Conservation (phyloP, 805 yeast species). For the Debaryomyces hansenii region DNA sequence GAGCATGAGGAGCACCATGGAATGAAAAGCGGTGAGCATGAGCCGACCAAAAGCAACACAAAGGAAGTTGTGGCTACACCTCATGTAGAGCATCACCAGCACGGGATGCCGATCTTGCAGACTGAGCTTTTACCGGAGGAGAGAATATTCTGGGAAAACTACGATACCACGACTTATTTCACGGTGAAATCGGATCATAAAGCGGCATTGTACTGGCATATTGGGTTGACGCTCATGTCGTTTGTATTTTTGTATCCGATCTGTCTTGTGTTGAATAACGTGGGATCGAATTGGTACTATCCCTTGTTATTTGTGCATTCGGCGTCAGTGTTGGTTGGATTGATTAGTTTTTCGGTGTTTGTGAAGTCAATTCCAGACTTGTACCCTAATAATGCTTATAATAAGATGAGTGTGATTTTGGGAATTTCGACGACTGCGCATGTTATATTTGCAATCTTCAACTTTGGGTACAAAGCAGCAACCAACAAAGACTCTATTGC, state of each 20-base stretch:
- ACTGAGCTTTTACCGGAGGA: conserved; percentile 72
- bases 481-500: conserved; percentile 1
- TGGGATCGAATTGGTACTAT: conserved; percentile 57
- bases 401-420: conserved; percentile 62
- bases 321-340: conserved; percentile 45
- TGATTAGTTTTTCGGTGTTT: conserved; percentile 57
- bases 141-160: conserved; percentile 70
- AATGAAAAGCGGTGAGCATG: too few species aligned
- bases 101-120: conserved; percentile 74
- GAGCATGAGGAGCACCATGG: too few species aligned
- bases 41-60: conserved; percentile 5
- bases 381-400: conserved; percentile 77
- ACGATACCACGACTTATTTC: conserved; percentile 76
- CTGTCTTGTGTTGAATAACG: conserved; percentile 61
- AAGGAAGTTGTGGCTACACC: conserved; percentile 25
- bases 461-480: conserved; percentile 35
- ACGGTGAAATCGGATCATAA: conserved; percentile 51
- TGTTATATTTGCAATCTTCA: conserved; percentile 51
- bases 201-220: conserved; percentile 55
- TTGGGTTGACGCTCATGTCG: conserved; percentile 41
- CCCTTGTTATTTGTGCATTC: conserved; percentile 56
- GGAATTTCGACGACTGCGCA: conserved; percentile 55
- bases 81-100: conserved; percentile 45
- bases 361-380: conserved; percentile 57
- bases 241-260: conserved; percentile 66